These are phyloP conservation scores for Suillus plorans DNA, from an alignment of 768 basidiomycete genomes.

Conservation along the genomic window DNA sequence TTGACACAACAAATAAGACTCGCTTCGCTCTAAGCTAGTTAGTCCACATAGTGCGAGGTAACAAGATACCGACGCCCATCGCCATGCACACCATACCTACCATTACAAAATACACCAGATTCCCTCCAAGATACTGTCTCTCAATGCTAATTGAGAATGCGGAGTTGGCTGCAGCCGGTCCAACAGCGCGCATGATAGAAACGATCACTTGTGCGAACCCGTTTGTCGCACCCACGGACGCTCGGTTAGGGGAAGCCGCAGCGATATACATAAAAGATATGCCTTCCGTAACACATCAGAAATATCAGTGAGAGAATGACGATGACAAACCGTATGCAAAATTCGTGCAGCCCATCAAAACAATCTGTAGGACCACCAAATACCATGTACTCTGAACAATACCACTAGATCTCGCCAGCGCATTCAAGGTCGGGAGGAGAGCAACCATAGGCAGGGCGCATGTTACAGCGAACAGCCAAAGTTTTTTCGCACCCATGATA, in stretches of 20 bases:
- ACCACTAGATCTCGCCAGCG: conserved; percentile 21
- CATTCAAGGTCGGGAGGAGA: conserved; percentile 45
- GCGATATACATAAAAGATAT: conserved; percentile 70
- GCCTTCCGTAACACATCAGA: conserved; percentile 35
- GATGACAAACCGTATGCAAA: conserved; percentile 8
- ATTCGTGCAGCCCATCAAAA: conserved; percentile 42
- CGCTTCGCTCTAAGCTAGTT: neutral
- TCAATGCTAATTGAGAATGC: conserved; percentile 29
- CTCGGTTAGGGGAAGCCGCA: conserved; percentile 64
- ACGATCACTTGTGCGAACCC: conserved; percentile 41
- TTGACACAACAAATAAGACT: neutral
- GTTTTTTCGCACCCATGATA: conserved; percentile 52
- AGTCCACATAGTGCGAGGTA: neutral
- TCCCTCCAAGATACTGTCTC: conserved; percentile 44
- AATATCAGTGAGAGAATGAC: neutral
- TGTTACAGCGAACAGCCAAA: conserved; percentile 52
- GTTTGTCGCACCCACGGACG: conserved; percentile 71
- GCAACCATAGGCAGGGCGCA: conserved; percentile 46
- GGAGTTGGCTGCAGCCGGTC: conserved; percentile 26
- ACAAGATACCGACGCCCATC: neutral
- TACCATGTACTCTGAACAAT: conserved; percentile 40
- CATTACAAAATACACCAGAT: conserved; percentile 52
- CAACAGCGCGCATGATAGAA: conserved; percentile 27
- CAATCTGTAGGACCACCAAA: conserved; percentile 48
- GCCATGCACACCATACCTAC: conserved; percentile 27